Conservation (phyloP, 805 yeast species). For the Starmerella kuoi region DNA sequence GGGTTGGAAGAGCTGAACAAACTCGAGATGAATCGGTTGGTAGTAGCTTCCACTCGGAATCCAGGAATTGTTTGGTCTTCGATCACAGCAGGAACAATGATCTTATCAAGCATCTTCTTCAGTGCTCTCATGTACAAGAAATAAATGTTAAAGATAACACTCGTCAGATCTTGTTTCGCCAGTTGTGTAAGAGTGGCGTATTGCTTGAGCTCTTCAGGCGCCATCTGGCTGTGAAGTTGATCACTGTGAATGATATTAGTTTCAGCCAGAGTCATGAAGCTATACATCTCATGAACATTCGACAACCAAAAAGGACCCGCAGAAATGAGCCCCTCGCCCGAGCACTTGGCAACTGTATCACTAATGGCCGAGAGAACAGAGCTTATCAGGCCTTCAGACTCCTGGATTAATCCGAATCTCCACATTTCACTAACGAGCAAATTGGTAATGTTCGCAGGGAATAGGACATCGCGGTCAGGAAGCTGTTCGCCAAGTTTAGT, state of each 20-base stretch:
- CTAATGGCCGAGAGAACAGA: constrained; percentile 81
- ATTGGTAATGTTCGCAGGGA: constrained; percentile 91
- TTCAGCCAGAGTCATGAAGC: constrained; percentile 90
- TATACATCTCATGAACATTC: constrained; percentile 86
- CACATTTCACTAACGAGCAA: constrained; percentile 93
- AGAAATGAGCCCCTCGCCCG: constrained; percentile 75
- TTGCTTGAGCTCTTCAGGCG: constrained; percentile 78
- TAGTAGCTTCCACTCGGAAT: constrained; percentile 53
- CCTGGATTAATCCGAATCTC: constrained; percentile 88
- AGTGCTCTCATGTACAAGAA: constrained; percentile 95
- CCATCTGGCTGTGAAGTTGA: constrained; percentile 67
- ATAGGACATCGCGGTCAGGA: constrained; percentile 78
- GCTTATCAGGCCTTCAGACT: constrained; percentile 81
- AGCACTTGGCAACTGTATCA: constrained; percentile 61
- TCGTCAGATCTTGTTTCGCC: constrained; percentile 87
- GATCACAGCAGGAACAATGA: constrained; percentile 89
- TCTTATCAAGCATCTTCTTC: constrained; percentile 80
- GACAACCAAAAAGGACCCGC: constrained; percentile 97
- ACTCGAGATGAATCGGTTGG: constrained; percentile 61
- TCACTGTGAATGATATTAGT: constrained; percentile 80
- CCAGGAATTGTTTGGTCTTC: constrained; percentile 93
- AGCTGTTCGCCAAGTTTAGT: constrained; percentile 74
- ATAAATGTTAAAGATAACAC: constrained; percentile 82
- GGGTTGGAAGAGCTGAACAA: constrained; percentile 36
- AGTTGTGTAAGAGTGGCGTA: constrained; percentile 80